Percentiles rank a stretch among this genome's conserved stretches.
phyloP scores from a whole-genome alignment of 2,329 filamentous ascomycete species.

The Microsporum canis region DNA sequence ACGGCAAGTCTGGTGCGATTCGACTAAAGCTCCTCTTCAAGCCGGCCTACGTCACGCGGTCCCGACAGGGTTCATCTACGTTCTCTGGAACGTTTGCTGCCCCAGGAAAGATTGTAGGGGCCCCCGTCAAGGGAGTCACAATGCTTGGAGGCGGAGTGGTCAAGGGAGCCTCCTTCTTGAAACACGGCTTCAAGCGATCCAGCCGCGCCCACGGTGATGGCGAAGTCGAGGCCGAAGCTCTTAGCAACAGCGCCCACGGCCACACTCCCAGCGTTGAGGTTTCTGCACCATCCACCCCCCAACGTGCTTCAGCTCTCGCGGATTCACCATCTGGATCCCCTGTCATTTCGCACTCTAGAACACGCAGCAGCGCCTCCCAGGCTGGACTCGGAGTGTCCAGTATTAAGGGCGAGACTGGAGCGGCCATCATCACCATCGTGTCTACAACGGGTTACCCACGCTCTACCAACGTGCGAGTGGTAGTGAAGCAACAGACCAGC shows the following conservation, averaged over 20 bases:
- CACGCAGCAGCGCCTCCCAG: slow-evolving; percentile 40
- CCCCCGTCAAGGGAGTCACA: slow-evolving; percentile 84
- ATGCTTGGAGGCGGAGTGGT: slow-evolving; percentile 73
- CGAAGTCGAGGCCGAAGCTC: slow-evolving; percentile 9
- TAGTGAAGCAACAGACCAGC: slow-evolving; percentile 53
- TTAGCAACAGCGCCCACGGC: slow-evolving; percentile 4
- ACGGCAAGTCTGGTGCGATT: slow-evolving; percentile 80
- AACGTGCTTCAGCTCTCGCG: slow-evolving; percentile 31
- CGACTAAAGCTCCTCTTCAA: slow-evolving; percentile 82
- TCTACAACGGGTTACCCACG: slow-evolving; percentile 67
- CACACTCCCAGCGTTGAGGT: slow-evolving; percentile 11
- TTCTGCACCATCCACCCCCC: slow-evolving; percentile 24
- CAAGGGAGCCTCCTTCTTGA: slow-evolving; percentile 82
- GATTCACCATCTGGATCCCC: slow-evolving; percentile 13
- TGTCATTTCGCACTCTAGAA: slow-evolving; percentile 35
- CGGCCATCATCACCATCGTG: slow-evolving; percentile 67
- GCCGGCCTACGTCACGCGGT: slow-evolving; percentile 77
- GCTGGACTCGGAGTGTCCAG: slow-evolving; percentile 38
- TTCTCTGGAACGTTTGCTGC: slow-evolving; percentile 82
- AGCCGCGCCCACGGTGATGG: slow-evolving; percentile 45
- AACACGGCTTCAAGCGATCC: slow-evolving; percentile 59
- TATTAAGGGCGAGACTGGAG: slow-evolving; percentile 52
- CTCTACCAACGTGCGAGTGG: slow-evolving; percentile 66
- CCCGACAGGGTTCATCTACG: slow-evolving; percentile 80
- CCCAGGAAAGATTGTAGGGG: slow-evolving; percentile 83